Base-by-base conservation (phyloP, 73 alveolate genomes). In the Urostyla sp. region DNA sequence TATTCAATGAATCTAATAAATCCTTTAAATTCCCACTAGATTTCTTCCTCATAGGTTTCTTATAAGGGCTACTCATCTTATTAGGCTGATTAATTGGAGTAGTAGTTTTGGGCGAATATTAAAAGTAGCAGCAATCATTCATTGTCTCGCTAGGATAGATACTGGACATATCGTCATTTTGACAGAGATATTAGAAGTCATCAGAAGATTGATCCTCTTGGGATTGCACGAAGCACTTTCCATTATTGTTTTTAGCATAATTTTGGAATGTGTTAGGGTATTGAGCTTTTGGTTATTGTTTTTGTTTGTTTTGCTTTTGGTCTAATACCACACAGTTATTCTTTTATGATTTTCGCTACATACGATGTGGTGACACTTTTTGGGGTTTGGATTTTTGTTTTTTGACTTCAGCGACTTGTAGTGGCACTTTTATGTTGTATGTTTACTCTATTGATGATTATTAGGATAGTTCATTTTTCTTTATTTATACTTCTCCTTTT, bases 91-190 rank as follows among this genome's bases (percentile, higher is more conserved):
- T n/a, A n/a, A n/a, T n/a, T n/a, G n/a, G n/a, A n/a, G n/a, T n/a
- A n/a, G n/a, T n/a, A n/a, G n/a, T n/a, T n/a, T n/a, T n/a, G n/a
- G n/a, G n/a, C n/a, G 31, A 21, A 58, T 58, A 58, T 20, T 63
- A 40, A 31, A 10, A 63, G 79, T 37, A 63, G 31, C 59, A 38
- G 31, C 59, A 38, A n/a, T 63, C 79, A 23, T 63, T 63, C n/a
- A n/a, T n/a, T 5, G 79, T 63, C 36, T 63, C 79, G 21, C 37
- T 26, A 20, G 79, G 79, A 43, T 63, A 63, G 24, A 63, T 63
- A 40, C 79, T 63, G 20, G 79, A 63, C 4, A 63, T 50, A 63
- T 63, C 79, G 8, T 63, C 79, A 10, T 40, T 49, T n/a, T n/a
- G n/a, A n/a, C 79, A 57, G 5, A 63, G 16, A 38, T 35, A 43